phyloP scores from a whole-genome alignment of 371 early-diverging fungal genomes.

The Mortierella sp. region DNA sequence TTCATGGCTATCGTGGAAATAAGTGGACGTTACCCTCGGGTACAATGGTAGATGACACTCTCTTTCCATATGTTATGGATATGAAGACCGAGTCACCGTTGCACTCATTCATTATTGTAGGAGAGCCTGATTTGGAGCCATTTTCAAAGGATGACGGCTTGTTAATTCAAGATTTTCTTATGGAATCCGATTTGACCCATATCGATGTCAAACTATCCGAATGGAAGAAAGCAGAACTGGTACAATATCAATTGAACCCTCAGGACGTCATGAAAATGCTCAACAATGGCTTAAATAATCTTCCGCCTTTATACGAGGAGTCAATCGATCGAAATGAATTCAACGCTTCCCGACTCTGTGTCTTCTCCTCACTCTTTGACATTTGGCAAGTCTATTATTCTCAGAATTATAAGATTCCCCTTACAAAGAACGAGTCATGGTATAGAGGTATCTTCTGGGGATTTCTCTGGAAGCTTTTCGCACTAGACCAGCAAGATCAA shows the following conservation, averaged over 20 bases:
- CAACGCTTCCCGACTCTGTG: background rate
- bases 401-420: background rate
- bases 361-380: background rate
- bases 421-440: background rate
- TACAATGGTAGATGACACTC: background rate
- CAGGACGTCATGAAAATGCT: background rate
- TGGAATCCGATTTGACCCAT: background rate
- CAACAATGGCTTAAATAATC: background rate
- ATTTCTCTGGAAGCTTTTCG: constrained; percentile 1
- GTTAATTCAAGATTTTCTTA: background rate
- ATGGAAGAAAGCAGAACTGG: background rate
- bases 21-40: background rate
- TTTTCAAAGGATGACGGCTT: background rate
- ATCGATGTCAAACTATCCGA: background rate
- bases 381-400: background rate
- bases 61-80: background rate
- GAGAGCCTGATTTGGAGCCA: background rate
- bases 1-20: background rate
- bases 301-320: background rate
- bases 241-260: background rate
- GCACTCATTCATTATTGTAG: background rate
- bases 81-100: background rate
- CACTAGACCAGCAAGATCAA: background rate
- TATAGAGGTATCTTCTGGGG: background rate
- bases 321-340: background rate